phyloP scores from a whole-genome alignment of 768 basidiomycete genomes.

The Hericium erinaceus region DNA sequence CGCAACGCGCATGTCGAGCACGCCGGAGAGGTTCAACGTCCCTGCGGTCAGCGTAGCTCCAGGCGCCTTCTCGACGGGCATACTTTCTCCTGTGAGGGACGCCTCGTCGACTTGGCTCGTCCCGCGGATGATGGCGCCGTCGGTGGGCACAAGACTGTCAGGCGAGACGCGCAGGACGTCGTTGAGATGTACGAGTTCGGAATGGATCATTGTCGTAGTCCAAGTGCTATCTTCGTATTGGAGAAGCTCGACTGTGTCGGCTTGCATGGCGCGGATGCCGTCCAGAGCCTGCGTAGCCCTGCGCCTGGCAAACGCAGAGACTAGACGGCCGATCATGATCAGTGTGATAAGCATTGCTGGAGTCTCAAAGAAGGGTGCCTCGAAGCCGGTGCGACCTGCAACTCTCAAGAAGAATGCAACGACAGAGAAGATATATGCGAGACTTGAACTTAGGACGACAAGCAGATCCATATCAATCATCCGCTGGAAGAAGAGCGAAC shows the following conservation, averaged over 20 bases:
- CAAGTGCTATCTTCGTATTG: constrained; percentile 11
- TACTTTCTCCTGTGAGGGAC: constrained; percentile 33
- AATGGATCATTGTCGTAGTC: constrained; percentile 15
- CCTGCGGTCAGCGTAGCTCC: constrained; percentile 30
- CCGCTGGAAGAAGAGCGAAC: constrained; percentile 27
- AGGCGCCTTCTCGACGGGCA: constrained; percentile 25
- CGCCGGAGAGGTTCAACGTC: constrained; percentile 26
- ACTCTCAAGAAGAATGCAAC: constrained; percentile 27
- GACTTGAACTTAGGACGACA: constrained; percentile 28
- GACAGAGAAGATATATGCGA: constrained; percentile 32
- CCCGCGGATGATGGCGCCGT: constrained; percentile 28
- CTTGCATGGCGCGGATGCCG: constrained; percentile 26
- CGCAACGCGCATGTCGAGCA: constrained; percentile 26
- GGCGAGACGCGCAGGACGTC: constrained; percentile 28
- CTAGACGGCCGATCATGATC: constrained; percentile 31
- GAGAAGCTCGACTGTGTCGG: constrained; percentile 23
- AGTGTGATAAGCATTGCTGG: constrained; percentile 32
- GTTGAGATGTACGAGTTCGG: constrained; percentile 26
- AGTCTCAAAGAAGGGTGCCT: constrained; percentile 34
- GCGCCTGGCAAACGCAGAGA: constrained; percentile 29
- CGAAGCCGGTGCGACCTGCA: constrained; percentile 21
- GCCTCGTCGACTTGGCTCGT: constrained; percentile 32
- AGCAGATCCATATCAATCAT: constrained; percentile 31
- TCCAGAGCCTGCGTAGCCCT: constrained; percentile 25
- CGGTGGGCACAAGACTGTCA: constrained; percentile 29